These are phyloP conservation scores for Stevia rebaudiana DNA, from an alignment of 140 eudicot genomes.

Conservation along the genomic window DNA sequence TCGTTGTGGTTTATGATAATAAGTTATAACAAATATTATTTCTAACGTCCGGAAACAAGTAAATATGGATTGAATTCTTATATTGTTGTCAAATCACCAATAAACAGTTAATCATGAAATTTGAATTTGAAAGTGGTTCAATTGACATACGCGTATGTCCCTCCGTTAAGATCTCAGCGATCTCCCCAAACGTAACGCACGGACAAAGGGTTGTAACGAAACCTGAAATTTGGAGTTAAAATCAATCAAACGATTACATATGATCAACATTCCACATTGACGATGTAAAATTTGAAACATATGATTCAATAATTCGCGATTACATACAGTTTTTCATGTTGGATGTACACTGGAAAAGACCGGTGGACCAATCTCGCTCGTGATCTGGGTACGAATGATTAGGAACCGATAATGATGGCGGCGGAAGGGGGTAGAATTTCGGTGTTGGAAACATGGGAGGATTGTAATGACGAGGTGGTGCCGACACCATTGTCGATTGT, in stretches of 20 bases:
- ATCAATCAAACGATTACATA: not conserved
- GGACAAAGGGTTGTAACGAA: constrained; percentile 36
- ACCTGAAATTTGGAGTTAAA: constrained; percentile 22
- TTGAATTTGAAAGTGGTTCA: not conserved
- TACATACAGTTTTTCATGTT: constrained; percentile 32
- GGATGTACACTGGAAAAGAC: constrained; percentile 36
- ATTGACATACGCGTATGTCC: constrained; percentile 45
- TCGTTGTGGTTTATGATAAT: no score
- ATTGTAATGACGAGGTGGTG: constrained; percentile 23
- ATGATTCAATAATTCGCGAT: not conserved
- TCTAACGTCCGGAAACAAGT: not conserved
- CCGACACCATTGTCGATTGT: constrained; percentile 24
- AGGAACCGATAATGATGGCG: constrained; percentile 5
- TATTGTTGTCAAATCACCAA: not conserved
- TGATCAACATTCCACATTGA: not conserved
- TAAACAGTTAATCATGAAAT: not conserved
- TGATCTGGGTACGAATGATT: constrained; percentile 37
- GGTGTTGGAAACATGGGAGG: constrained; percentile 25
- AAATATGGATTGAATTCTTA: not conserved
- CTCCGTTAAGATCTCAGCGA: constrained; percentile 43
- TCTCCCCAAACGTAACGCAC: constrained; percentile 56
- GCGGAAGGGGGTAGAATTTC: constrained; percentile 11
- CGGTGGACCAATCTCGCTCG: constrained; percentile 45
- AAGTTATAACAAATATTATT: not conserved
- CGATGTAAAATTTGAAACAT: not conserved